Percentiles rank a stretch among this genome's conserved stretches.
These are phyloP conservation scores for Rhizopogon sp. DNA, from an alignment of 768 basidiomycete species.

Conservation along the genomic window DNA sequence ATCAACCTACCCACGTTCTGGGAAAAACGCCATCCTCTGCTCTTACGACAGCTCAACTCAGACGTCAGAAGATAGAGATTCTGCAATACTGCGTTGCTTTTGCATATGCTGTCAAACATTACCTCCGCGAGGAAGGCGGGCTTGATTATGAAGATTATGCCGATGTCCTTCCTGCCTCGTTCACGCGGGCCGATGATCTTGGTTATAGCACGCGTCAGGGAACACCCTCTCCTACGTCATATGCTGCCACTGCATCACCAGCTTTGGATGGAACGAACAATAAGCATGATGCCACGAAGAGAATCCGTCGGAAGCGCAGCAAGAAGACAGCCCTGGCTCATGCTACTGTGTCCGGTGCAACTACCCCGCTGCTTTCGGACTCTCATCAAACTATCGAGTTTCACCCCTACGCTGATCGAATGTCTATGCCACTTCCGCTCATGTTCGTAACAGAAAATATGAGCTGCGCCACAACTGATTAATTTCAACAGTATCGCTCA, in stretches of 20 bases:
- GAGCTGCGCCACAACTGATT: neutral
- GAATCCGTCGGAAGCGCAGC: slow-evolving; percentile 68
- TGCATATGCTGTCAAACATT: slow-evolving; percentile 71
- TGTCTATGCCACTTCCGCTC: slow-evolving; percentile 77
- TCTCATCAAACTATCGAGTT: slow-evolving; percentile 57
- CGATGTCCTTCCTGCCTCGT: slow-evolving; percentile 60
- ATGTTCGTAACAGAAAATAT: slow-evolving; percentile 41
- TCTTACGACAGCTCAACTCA: slow-evolving; percentile 49
- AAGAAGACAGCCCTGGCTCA: slow-evolving; percentile 36
- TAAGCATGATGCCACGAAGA: slow-evolving; percentile 53
- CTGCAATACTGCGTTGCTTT: slow-evolving; percentile 67
- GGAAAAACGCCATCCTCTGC: slow-evolving; percentile 46
- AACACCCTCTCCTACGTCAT: slow-evolving; percentile 28
- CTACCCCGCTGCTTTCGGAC: slow-evolving; percentile 60
- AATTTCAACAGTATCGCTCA: slow-evolving; percentile 61
- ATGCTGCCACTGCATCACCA: slow-evolving; percentile 34
- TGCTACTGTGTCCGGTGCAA: slow-evolving; percentile 25
- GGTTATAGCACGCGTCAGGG: slow-evolving; percentile 34
- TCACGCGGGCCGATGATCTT: slow-evolving; percentile 42
- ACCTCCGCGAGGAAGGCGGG: slow-evolving; percentile 82
- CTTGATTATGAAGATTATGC: slow-evolving; percentile 61
- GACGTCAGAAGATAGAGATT: slow-evolving; percentile 61
- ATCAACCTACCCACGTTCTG: slow-evolving; percentile 36
- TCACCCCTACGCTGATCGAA: slow-evolving; percentile 48
- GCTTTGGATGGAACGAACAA: slow-evolving; percentile 22